Conservation (phyloP, 805 yeast species). For the Kluyveromyces nonfermentans region DNA sequence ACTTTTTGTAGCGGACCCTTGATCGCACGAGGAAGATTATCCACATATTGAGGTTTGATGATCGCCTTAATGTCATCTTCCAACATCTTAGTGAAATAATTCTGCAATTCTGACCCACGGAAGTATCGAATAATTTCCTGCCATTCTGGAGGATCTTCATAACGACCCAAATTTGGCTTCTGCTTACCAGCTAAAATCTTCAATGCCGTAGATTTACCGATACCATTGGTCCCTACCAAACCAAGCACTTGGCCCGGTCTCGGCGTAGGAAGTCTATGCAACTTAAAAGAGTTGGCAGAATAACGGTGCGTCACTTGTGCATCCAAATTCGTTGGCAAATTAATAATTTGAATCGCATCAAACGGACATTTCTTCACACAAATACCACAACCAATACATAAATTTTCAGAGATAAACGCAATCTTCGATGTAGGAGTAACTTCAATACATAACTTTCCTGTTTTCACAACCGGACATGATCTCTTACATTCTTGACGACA, state of each 20-base stretch:
- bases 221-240: constrained; percentile 97
- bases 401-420: constrained; percentile 86
- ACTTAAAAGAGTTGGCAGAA: constrained; percentile 94
- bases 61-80: constrained; percentile 95
- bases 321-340: constrained; percentile 91
- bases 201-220: constrained; percentile 95
- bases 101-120: constrained; percentile 96
- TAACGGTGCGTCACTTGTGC: constrained; percentile 92
- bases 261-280: constrained; percentile 95
- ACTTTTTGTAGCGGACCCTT: constrained; percentile 84
- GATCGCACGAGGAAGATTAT: constrained; percentile 92
- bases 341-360: constrained; percentile 92
- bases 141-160: constrained; percentile 97
- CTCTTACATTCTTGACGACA: constrained; percentile 98
- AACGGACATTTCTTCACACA: constrained; percentile 98
- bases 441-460: constrained; percentile 96
- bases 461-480: constrained; percentile 95
- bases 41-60: constrained; percentile 98
- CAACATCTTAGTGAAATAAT: constrained; percentile 85
- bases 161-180: constrained; percentile 91
- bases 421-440: constrained; percentile 84
- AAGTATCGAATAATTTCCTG: constrained; percentile 81
- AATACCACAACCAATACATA: constrained; percentile 99
- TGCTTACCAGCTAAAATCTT: constrained; percentile 96
- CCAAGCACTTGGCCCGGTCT: constrained; percentile 99